These are phyloP conservation scores for Cicer bijugum DNA, from an alignment of 306 rosid genomes.

Conservation along the genomic window DNA sequence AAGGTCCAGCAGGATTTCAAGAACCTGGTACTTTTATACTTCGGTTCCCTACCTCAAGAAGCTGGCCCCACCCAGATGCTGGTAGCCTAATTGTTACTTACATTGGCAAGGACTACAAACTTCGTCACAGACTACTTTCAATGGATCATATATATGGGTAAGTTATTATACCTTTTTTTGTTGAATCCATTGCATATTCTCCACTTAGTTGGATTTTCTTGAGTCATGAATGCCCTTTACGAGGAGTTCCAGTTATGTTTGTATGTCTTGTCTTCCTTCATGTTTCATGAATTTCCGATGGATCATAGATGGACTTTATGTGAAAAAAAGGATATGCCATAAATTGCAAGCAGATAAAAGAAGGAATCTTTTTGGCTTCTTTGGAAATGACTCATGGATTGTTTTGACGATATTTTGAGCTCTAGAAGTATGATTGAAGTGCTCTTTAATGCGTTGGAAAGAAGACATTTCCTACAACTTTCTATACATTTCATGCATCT, in stretches of 20 bases:
- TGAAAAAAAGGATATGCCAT: too few species aligned
- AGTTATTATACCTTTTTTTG: conserved; percentile 35
- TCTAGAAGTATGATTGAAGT: too few species aligned
- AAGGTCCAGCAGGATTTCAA: conserved; percentile 78
- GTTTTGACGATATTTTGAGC: too few species aligned
- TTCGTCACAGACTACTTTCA: conserved; percentile 80
- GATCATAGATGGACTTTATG: too few species aligned
- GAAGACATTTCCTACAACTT: too few species aligned
- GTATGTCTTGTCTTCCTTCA: neutral
- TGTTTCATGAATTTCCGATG: conserved; percentile 16
- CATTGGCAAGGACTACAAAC: conserved; percentile 63
- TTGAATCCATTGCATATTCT: conserved; percentile 11
- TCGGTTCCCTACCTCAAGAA: conserved; percentile 91
- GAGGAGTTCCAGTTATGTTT: neutral
- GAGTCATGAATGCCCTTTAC: conserved; percentile 22
- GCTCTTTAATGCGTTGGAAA: too few species aligned
- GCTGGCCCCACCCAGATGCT: conserved; percentile 99
- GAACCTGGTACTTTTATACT: conserved; percentile 92
- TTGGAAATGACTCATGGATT: too few species aligned
- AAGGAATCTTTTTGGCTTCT: too few species aligned
- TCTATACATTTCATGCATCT: too few species aligned
- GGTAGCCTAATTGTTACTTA: conserved; percentile 84
- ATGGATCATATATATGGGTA: conserved; percentile 69
- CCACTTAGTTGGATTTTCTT: neutral
- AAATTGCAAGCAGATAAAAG: too few species aligned